Percentiles rank a stretch among this genome's conserved stretches.
Conservation (phyloP, 371 early-diverging fungal species). For the Blakeslea trispora region DNA sequence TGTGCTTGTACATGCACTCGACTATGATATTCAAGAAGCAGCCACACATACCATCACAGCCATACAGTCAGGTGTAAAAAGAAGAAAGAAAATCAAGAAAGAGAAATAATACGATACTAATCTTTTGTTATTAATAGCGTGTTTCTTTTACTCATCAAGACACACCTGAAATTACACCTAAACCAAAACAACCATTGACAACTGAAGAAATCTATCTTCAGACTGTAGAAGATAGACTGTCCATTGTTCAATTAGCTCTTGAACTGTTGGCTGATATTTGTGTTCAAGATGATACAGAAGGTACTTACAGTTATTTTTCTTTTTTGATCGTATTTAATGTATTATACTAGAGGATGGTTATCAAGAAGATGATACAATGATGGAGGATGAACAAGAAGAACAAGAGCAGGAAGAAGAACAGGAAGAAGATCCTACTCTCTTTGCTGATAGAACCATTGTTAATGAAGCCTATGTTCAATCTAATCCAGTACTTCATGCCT, state of each 20-base stretch:
- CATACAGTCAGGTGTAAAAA: slow-evolving; percentile 47
- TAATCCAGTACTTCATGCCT: slow-evolving; percentile 52
- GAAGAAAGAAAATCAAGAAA: too few species aligned
- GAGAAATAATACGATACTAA: too few species aligned
- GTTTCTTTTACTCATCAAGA: slow-evolving; percentile 33
- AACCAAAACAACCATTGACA: slow-evolving; percentile 52
- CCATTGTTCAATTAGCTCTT: slow-evolving; percentile 74
- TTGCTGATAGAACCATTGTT: slow-evolving; percentile 42
- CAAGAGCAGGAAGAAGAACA: neutral
- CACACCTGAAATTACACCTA: slow-evolving; percentile 42
- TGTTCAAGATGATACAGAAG: slow-evolving; percentile 60
- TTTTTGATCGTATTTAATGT: too few species aligned
- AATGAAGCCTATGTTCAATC: slow-evolving; percentile 27
- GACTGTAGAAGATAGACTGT: slow-evolving; percentile 56
- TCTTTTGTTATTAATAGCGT: slow-evolving; percentile 25
- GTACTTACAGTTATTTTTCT: too few species aligned
- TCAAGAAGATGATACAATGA: slow-evolving; percentile 16
- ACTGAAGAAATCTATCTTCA: slow-evolving; percentile 54
- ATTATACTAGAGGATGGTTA: slow-evolving; percentile 18
- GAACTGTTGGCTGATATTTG: slow-evolving; percentile 86
- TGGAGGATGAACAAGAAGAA: slow-evolving; percentile 8
- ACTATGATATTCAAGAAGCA: slow-evolving; percentile 64
- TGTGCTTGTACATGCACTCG: slow-evolving; percentile 53
- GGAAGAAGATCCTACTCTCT: slow-evolving; percentile 6
- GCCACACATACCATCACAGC: slow-evolving; percentile 52